Evolutionary conservation across 257 asterid species (phyloP).

Genomic region (Apocynum venetum): DNA sequence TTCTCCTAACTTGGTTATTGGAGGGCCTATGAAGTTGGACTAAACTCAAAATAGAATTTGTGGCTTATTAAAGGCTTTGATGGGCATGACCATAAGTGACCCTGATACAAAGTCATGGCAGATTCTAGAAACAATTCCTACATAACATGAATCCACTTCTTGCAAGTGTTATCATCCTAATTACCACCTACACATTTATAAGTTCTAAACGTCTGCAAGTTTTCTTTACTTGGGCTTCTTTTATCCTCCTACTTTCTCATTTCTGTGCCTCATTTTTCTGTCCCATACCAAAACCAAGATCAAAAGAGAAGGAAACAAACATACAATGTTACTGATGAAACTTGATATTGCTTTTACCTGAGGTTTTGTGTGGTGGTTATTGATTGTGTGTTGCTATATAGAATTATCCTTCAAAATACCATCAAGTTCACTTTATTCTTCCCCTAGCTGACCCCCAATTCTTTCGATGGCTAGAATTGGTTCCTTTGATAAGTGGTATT

Average conservation of each 20-base stretch:
- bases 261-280: neutral
- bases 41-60: neutral
- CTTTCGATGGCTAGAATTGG: neutral
- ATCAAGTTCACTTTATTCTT: neutral
- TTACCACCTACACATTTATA: neutral
- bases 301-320: neutral
- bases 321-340: neutral
- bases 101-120: neutral
- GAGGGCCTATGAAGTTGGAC: neutral
- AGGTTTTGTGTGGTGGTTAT: neutral
- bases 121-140: neutral
- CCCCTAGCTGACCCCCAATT: neutral
- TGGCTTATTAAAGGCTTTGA: neutral
- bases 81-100: neutral
- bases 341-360: neutral
- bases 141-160: neutral
- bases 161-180: neutral
- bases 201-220: neutral
- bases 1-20: neutral
- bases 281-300: neutral
- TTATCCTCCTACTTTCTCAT: neutral
- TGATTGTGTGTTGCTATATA: neutral
- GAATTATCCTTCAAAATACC: neutral
- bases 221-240: neutral
- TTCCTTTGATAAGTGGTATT: neutral